Conservation (phyloP, 83 land plant genomes). For the Picea engelmannii region DNA sequence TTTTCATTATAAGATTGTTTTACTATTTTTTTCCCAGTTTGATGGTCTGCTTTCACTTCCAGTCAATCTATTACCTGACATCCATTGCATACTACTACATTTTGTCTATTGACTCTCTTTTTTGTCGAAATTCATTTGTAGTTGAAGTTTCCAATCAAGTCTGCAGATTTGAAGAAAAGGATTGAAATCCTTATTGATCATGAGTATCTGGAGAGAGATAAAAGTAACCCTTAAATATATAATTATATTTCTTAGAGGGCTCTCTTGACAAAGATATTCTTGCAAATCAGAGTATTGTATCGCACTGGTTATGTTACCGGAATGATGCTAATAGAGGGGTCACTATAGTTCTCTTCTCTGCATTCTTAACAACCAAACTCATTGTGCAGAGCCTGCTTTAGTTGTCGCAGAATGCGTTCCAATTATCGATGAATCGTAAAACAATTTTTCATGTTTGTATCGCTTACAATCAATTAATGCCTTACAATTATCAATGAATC, state of each 20-base stretch:
- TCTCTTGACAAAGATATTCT: background rate
- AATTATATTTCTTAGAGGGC: constrained; percentile 70
- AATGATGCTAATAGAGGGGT: background rate
- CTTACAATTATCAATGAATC: too few species aligned
- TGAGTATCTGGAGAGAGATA: too few species aligned
- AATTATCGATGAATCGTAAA: too few species aligned
- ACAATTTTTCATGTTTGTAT: too few species aligned
- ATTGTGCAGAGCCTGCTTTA: background rate
- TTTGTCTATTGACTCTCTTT: too few species aligned
- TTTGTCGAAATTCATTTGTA: constrained; percentile 23
- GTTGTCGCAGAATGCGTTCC: background rate
- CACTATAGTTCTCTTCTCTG: background rate
- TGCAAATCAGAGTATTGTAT: background rate
- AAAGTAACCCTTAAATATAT: constrained; percentile 51
- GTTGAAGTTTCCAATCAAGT: constrained; percentile 63
- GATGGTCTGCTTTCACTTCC: too few species aligned
- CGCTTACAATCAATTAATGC: too few species aligned
- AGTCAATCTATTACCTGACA: too few species aligned
- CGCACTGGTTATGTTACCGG: background rate
- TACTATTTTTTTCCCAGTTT: too few species aligned
- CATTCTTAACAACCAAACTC: background rate
- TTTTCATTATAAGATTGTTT: background rate
- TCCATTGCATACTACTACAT: background rate
- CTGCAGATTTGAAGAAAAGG: too few species aligned
- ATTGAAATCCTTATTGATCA: too few species aligned